Base-by-base conservation (phyloP, 352 stramenopile species). In the Phytophthora pistaciae region DNA sequence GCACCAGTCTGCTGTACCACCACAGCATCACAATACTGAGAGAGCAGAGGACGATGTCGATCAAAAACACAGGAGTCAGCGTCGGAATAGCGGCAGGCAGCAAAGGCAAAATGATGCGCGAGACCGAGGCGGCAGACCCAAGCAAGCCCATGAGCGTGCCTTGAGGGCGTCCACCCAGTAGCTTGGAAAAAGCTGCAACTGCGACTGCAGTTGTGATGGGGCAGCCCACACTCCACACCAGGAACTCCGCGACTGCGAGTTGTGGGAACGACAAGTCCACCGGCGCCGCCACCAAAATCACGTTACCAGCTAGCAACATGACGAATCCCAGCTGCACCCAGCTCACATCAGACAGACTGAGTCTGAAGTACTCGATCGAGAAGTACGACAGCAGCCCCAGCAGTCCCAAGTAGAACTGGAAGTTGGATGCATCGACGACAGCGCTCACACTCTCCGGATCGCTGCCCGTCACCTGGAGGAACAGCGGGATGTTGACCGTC, bases 91-190 rank as follows among this genome's bases (percentile, higher is more conserved):
- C 84, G 1, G 82, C 84, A 9, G 86, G 85, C n/a, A 93, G 13
- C 9, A 93, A 71, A 7, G 84, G 86, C 2, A 93, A 59, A 27
- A 93, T 70, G 54, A 93, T 93, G 23, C 86, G 84, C 31, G 84
- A 91, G 1, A 92, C 76, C 0, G 86, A 93, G 13, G 83, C 84
- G 1, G 86, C 83, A 3, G 86, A 92, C 9, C 86, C 86, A 0
- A 93, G 74, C 54, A 92, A 59, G 6, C 84, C 86, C 86, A 93
- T 93, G 8, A 91, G 64, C n/a, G 84, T 93, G 31, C 86, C 86
- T 60, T 93, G 86, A 14, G 85, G 86, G 8, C 84, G 77, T 23
- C 80, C 79, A n/a, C 86, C 86, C 5, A 92, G 65, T 46, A 92
- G 58, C 60, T 91, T 91, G n/a, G 84, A 92, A 36, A 92, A 93